Evolutionary conservation across 2,329 filamentous ascomycete species (phyloP).

Genomic region (Colletotrichum neosansevieriae): DNA sequence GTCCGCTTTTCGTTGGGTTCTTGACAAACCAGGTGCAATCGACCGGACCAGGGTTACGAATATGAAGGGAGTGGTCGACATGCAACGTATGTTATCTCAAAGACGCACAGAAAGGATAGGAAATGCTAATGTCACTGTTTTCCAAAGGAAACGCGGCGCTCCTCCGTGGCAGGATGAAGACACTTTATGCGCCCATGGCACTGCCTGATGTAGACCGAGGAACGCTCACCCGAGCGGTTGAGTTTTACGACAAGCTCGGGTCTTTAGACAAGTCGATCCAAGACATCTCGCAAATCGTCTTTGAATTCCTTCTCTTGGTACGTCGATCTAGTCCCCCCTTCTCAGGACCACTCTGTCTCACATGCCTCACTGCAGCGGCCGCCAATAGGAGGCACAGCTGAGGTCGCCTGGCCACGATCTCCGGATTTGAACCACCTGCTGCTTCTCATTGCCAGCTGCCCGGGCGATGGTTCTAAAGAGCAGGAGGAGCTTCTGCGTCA

Average conservation of each 20-base stretch:
- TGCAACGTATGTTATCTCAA: too few relatives aligned
- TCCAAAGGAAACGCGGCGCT: too few relatives aligned
- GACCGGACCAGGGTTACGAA: too few relatives aligned
- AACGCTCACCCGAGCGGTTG: conserved; percentile 6
- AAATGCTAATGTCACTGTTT: too few relatives aligned
- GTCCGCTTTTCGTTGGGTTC: too few relatives aligned
- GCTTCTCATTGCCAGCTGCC: conserved; percentile 21
- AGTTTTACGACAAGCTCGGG: conserved; percentile 14
- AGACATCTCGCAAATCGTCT: conserved; percentile 10
- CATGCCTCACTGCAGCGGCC: conserved; percentile 15
- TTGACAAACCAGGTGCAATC: too few relatives aligned
- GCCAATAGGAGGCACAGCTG: too few relatives aligned
- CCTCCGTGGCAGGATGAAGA: too few relatives aligned
- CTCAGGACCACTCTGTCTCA: too few relatives aligned
- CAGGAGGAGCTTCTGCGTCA: conserved; percentile 16
- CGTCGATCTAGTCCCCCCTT: neutral
- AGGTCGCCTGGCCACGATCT: neutral
- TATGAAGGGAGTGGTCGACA: too few relatives aligned
- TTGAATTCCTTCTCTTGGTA: conserved; percentile 27
- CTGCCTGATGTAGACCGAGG: conserved; percentile 13
- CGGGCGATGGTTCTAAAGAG: conserved; percentile 15
- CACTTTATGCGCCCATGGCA: too few relatives aligned
- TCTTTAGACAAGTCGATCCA: conserved; percentile 16
- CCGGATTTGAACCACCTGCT: conserved; percentile 11
- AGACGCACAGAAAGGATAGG: too few relatives aligned